Base-by-base conservation (phyloP, 495 filamentous ascomycete species). In the Neurospora cerealis region DNA sequence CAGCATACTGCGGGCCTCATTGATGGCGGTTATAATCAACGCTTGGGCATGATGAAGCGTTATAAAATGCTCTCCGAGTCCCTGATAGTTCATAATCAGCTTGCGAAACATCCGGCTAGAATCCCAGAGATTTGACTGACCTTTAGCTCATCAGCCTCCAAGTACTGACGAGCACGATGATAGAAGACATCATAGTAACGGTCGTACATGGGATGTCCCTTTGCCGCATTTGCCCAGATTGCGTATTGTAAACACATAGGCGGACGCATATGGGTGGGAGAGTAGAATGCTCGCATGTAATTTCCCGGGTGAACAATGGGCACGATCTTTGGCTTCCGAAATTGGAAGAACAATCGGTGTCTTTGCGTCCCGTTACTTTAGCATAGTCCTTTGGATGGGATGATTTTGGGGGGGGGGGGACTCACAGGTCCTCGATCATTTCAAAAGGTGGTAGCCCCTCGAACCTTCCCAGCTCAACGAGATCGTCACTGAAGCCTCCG, bases 171-270 rank as follows among this genome's bases (percentile, higher is more conserved):
- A 7, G 84, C 79, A 28, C 85, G 83, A 0, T 74, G 77, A 70
- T 87, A 87, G 70, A 87, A 84, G 19, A 82, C 77, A 13, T 86
- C 85, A 39, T 83, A 78, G 32, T 82, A 85, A 3, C 71, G 44
- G 5, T 77, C 76, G 70, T 86, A 85, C 54, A 81, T 84, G 8
- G 82, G 72, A 39, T 85, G 76, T 0, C 76, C 77, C 40, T 80
- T 77, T 8, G 86, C 76, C 36, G 81, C 83, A 19, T 83, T 74
- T 2, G 84, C 79, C 83, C 85, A 87, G 6, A 87, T 80, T 21
- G 82, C 84, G 70, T 87, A 86, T 73, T 86, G 86, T 21, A 87
- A 81, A 71, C 78, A 80, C 84, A 86, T 80, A 5, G 86, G 86
- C 5, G 86, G 85, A 24, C 82, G 82, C 79, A 84, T 81, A 60